Base-by-base conservation (phyloP, 495 filamentous ascomycete species). In the Penicillium atrosanguineum region DNA sequence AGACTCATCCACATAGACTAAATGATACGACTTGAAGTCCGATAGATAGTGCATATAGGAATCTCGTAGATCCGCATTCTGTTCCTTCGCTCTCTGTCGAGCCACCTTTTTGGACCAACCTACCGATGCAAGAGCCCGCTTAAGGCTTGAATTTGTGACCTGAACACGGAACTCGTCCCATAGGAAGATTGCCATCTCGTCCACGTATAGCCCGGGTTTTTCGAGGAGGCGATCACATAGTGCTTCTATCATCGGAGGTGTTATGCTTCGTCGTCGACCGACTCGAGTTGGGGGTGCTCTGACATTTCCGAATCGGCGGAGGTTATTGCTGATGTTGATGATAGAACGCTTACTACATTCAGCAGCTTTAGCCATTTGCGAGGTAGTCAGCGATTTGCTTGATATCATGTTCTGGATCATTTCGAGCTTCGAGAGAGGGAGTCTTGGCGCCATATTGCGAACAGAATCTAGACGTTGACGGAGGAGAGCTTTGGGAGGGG, bases 301-400 rank as follows among this genome's bases (percentile, higher is more conserved):
- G 20, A 48, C 50, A 44, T 29, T 61, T 36, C 62, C 54, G 56
- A 64, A 68, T 28, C 44, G 47, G 23, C 50, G 58, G 48, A 70
- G 45, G 46, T 64, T 68, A 15, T 55, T 62, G 44, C 53, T 46
- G 50, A 64, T 65, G 38, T 44, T 44, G 52, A 46, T 55, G 46
- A 68, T 50, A 9, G 54, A 60, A 36, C 58, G 56, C 19, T 53
- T 31, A 39, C 52, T 66, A 29, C 58, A 66, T 36, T 50, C 38
- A 42, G 51, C 58, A 48, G 42, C 54, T 45, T 60, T 42, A 34
- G 59, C 61, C 23, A 65, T 67, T 42, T 67, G 43, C 28, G 34
- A 49, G 28, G 41, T 52, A 34, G 44, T 58, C 34, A 60, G 53
- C 20, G 45, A 45, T 50, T 62, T 53, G 48, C 56, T 57, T 11